These are phyloP conservation scores for Hypsizygus marmoreus DNA, from an alignment of 768 basidiomycete species.

Conservation along the genomic window DNA sequence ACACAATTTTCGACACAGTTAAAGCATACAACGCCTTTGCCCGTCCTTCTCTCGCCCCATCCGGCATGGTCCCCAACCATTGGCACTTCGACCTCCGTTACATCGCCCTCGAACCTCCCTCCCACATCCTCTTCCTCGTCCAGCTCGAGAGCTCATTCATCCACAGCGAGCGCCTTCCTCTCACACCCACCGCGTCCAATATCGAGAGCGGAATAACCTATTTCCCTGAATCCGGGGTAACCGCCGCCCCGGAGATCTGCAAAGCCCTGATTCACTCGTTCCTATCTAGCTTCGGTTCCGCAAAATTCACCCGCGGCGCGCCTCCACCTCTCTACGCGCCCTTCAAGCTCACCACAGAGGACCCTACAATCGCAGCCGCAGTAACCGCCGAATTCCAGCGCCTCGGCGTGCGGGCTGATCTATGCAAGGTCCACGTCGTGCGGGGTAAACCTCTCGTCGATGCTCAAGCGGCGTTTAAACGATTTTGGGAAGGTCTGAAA, in stretches of 20 bases:
- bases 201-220: slow-evolving; percentile 21
- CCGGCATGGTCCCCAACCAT: slow-evolving; percentile 24
- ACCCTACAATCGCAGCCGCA: slow-evolving; percentile 23
- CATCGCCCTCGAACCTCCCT: slow-evolving; percentile 32
- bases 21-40: slow-evolving; percentile 27
- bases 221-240: slow-evolving; percentile 31
- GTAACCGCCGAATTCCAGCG: slow-evolving; percentile 29
- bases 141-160: slow-evolving; percentile 28
- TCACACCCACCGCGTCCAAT: slow-evolving; percentile 9
- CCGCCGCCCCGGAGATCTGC: slow-evolving; percentile 31
- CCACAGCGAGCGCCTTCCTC: slow-evolving; percentile 26
- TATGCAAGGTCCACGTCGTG: slow-evolving; percentile 25
- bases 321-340: slow-evolving; percentile 15
- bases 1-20: slow-evolving; percentile 10
- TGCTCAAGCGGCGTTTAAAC: slow-evolving; percentile 9
- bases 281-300: slow-evolving; percentile 10
- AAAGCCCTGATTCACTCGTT: slow-evolving; percentile 31
- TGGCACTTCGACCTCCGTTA: slow-evolving; percentile 41
- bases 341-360: slow-evolving; percentile 28
- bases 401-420: slow-evolving; percentile 23
- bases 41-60: slow-evolving; percentile 17
- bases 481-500: slow-evolving; percentile 8
- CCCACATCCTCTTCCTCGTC: slow-evolving; percentile 29
- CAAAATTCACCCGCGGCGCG: not conserved
- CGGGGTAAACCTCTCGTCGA: not conserved